Base-by-base conservation (phyloP, 805 yeast genomes). In the Helenozyma baotianmanensis region DNA sequence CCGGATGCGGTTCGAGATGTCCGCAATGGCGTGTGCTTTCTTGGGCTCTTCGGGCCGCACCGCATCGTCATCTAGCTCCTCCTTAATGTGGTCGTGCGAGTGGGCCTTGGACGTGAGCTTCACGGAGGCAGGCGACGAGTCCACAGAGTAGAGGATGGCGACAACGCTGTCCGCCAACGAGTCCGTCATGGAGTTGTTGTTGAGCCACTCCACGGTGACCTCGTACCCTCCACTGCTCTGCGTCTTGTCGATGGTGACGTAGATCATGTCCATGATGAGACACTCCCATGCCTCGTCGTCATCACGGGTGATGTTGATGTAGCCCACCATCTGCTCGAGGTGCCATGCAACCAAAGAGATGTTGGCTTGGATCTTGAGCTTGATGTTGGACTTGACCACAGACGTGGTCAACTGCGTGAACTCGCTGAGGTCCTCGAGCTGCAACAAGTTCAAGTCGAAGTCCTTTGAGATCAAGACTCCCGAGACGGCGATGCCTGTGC, bases 321-420 rank as follows among this genome's bases (percentile, higher is more conserved):
- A 75, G 2, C 97, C 97, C 70, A 90, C 92, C 98, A 92, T 92
- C 54, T 89, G 97, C 38, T 81, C 76, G 36, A 92, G 71, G 53
- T 92, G 97, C 88, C 94, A 92, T 39, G 75, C 72, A 39, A 92
- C 76, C 36, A 92, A 67, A 28, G 84, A 82, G 21, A 84, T 74
- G 27, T 83, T 84, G 4, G 96, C 94, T 52, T 80, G 79, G 29
- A 92, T 83, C 33, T 75, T 74, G 14, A 92, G 63, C 6, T 78
- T 71, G 54, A 90, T 96, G 43, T 83, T 73, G 44, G 94, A 95
- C 51, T 79, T 80, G 21, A 92, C 78, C 9, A 83, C 71, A 0
- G 96, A 84, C 0, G 97, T 83, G 0, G 94, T 80, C 35, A 92
- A 66, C 31, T 86, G 92, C 0, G 96, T 78, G 50, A 78, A 89